A percentile compares a stretch with the other conserved stretches of the same genome.
Evolutionary conservation across 306 rosid species (phyloP).

Genomic region (Pyrus communis): DNA sequence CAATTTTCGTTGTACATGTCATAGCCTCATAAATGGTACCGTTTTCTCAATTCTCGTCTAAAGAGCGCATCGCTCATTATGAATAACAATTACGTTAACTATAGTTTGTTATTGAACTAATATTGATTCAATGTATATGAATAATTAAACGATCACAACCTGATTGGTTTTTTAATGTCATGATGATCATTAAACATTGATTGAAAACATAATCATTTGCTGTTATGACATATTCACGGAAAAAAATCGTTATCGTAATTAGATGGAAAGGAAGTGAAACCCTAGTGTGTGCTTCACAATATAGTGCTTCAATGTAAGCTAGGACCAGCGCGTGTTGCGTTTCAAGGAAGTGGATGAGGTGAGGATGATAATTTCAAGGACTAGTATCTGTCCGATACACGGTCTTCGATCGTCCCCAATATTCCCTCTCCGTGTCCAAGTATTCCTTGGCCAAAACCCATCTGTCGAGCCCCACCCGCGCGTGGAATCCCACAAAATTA

Average conservation of each 20-base stretch:
- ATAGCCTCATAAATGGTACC: too few relatives aligned
- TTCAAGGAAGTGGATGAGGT: background rate
- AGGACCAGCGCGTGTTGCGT: background rate
- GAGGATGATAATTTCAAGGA: constrained; percentile 22
- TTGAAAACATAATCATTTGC: too few relatives aligned
- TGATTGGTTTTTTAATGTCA: too few relatives aligned
- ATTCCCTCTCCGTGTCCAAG: constrained; percentile 92
- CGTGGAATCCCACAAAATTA: constrained; percentile 19
- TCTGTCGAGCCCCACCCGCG: constrained; percentile 43
- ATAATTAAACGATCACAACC: too few relatives aligned
- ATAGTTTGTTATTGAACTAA: too few relatives aligned
- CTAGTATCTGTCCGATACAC: constrained; percentile 45
- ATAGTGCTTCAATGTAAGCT: background rate
- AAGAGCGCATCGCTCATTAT: too few relatives aligned
- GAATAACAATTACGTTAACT: too few relatives aligned
- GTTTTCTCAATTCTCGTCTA: too few relatives aligned
- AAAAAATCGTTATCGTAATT: too few relatives aligned
- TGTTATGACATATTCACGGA: too few relatives aligned
- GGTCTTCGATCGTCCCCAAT: constrained; percentile 46
- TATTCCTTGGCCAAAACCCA: constrained; percentile 37
- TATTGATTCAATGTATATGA: background rate
- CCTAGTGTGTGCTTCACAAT: too few relatives aligned
- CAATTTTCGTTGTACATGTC: too few relatives aligned
- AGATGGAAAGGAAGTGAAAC: background rate
- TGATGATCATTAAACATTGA: background rate